Conservation (phyloP, 2,329 filamentous ascomycete genomes). For the Stemphylium beticola region DNA sequence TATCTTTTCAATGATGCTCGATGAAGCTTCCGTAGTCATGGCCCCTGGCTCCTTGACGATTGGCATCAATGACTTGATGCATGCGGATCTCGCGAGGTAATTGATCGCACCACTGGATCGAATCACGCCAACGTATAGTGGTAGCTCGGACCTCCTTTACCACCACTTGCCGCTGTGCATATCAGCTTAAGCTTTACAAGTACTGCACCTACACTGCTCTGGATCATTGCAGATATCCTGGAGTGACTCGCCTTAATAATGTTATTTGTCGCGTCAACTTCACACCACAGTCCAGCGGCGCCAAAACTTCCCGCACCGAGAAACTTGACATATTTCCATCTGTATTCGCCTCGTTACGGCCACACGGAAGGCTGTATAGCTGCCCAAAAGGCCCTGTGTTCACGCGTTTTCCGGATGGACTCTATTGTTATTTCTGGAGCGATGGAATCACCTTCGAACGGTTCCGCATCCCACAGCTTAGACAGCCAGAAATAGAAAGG, state of each 20-base stretch:
- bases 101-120: conserved; percentile 9
- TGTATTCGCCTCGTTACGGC: not conserved
- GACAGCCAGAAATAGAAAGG: not conserved
- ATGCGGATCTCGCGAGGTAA: conserved; percentile 16
- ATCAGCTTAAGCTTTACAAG: not conserved
- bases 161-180: conserved; percentile 8
- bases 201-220: not conserved
- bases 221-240: not conserved
- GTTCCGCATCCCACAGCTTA: not conserved
- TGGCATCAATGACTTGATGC: conserved; percentile 14
- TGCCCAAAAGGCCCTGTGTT: not conserved
- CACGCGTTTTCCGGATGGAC: not conserved
- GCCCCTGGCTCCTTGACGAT: not conserved
- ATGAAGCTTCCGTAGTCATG: conserved; percentile 6
- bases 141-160: conserved; percentile 6
- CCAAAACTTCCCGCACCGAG: conserved; percentile 9
- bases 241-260: conserved; percentile 12
- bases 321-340: conserved; percentile 6
- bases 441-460: not conserved
- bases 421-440: not conserved
- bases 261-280: conserved; percentile 2
- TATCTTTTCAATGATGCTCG: not conserved
- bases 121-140: conserved; percentile 5
- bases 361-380: not conserved
- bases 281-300: conserved; percentile 7